Conservation (phyloP, 371 early-diverging fungal species). For the Mucor saturninus region DNA sequence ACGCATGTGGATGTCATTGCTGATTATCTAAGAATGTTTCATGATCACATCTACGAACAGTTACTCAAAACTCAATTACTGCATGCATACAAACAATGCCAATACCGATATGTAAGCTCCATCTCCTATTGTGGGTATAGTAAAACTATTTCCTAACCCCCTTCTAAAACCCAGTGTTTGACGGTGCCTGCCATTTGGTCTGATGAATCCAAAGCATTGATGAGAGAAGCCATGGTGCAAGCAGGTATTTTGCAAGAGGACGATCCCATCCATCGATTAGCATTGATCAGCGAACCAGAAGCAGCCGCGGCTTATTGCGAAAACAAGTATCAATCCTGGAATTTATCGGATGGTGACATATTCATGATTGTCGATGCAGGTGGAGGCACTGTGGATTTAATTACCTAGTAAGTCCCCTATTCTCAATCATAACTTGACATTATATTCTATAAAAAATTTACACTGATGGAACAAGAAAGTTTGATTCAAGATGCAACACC, state of each 20-base stretch:
- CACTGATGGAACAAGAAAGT: not conserved
- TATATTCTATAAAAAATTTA: not conserved
- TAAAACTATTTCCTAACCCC: too few relatives aligned
- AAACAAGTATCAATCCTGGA: slow-evolving; percentile 46
- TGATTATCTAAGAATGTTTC: slow-evolving; percentile 58
- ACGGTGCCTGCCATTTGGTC: slow-evolving; percentile 62
- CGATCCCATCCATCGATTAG: slow-evolving; percentile 48
- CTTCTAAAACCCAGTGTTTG: slow-evolving; percentile 32
- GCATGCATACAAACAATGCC: slow-evolving; percentile 38
- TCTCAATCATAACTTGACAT: not conserved
- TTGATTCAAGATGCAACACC: slow-evolving; percentile 12
- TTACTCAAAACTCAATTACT: slow-evolving; percentile 46
- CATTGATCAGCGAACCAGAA: slow-evolving; percentile 54
- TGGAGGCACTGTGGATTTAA: slow-evolving; percentile 44
- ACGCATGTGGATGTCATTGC: slow-evolving; percentile 59
- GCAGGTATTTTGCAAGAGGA: slow-evolving; percentile 44
- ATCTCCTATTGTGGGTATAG: too few relatives aligned
- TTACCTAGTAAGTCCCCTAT: slow-evolving; percentile 25
- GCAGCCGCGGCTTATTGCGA: slow-evolving; percentile 60
- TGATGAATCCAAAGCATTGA: slow-evolving; percentile 50
- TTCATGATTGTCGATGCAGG: slow-evolving; percentile 63
- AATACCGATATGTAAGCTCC: slow-evolving; percentile 48
- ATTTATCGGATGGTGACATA: slow-evolving; percentile 46
- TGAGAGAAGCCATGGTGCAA: slow-evolving; percentile 51
- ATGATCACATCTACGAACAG: slow-evolving; percentile 56